Evolutionary conservation across 768 basidiomycete species (phyloP).

Genomic region (Lactarius trivialis): DNA sequence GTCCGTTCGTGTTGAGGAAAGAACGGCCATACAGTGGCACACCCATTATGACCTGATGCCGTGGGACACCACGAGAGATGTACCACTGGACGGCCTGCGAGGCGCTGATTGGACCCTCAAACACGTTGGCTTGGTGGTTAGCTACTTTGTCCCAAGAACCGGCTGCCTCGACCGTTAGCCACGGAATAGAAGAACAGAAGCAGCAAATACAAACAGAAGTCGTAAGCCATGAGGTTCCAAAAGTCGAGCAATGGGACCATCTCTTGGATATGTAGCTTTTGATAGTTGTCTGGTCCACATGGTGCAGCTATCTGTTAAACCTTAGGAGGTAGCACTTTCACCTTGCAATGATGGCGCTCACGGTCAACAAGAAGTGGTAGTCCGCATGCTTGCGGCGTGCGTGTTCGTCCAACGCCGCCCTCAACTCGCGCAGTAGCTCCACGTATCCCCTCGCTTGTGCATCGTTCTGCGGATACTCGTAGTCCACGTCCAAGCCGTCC

Average conservation of each 20-base stretch:
- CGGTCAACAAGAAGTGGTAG: constrained; percentile 68
- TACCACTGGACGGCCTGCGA: constrained; percentile 67
- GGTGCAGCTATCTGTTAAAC: constrained; percentile 76
- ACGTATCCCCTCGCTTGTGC: constrained; percentile 79
- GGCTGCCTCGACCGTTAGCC: constrained; percentile 35
- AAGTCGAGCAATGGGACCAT: constrained; percentile 90
- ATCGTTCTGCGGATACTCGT: constrained; percentile 83
- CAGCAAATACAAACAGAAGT: constrained; percentile 50
- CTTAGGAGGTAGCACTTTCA: constrained; percentile 10
- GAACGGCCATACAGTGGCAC: constrained; percentile 92
- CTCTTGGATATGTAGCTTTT: constrained; percentile 66
- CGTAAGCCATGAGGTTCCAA: constrained; percentile 97
- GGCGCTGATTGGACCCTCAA: constrained; percentile 57
- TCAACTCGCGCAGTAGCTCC: constrained; percentile 68
- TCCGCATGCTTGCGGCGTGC: constrained; percentile 55
- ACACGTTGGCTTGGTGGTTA: constrained; percentile 84
- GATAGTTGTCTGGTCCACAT: constrained; percentile 82
- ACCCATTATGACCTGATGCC: constrained; percentile 80
- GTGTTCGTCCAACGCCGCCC: constrained; percentile 69
- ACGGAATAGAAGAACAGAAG: constrained; percentile 8
- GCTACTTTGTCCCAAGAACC: constrained; percentile 70
- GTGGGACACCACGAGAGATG: constrained; percentile 58
- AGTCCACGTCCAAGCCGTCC: constrained; percentile 89
- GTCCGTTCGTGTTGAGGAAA: constrained; percentile 80
- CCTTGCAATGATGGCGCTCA: constrained; percentile 32